phyloP scores from a whole-genome alignment of 495 filamentous ascomycete genomes.

The Endocarpon pusillum region DNA sequence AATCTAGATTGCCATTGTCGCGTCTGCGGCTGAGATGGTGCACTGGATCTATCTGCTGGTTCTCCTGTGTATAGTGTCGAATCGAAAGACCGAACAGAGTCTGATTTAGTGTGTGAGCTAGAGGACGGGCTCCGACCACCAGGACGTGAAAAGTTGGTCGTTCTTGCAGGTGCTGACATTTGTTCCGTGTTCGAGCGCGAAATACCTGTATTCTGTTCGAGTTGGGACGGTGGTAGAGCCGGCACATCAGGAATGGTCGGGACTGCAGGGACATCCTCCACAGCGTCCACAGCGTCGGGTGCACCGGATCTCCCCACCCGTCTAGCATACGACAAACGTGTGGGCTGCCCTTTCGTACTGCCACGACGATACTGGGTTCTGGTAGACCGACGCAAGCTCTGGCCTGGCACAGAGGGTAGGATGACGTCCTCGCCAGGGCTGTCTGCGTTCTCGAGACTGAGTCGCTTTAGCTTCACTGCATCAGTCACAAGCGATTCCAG shows the following conservation, averaged over 20 bases:
- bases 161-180: slow-evolving; percentile 3
- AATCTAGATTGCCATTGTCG: slow-evolving; percentile 27
- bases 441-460: slow-evolving; percentile 28
- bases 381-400: slow-evolving; percentile 73
- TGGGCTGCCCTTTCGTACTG: slow-evolving; percentile 44
- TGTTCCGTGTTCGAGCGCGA: neutral
- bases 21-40: slow-evolving; percentile 8
- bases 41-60: slow-evolving; percentile 8
- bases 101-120: slow-evolving; percentile 8
- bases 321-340: slow-evolving; percentile 54
- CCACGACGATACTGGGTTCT: slow-evolving; percentile 84
- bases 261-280: slow-evolving; percentile 30
- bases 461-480: slow-evolving; percentile 37
- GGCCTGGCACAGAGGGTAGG: slow-evolving; percentile 51
- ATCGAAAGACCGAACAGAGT: slow-evolving; percentile 15
- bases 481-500: slow-evolving; percentile 71
- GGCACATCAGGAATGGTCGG: neutral
- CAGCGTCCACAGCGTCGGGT: slow-evolving; percentile 20
- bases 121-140: slow-evolving; percentile 12
- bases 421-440: slow-evolving; percentile 59
- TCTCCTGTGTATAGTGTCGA: slow-evolving; percentile 16
- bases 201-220: slow-evolving; percentile 7
- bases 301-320: slow-evolving; percentile 40
- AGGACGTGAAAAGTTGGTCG: slow-evolving; percentile 15
- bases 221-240: neutral